A percentile compares a stretch with the other conserved stretches of the same genome.
Conservation (phyloP, 352 stramenopile genomes). For the Phytophthora tubulina region DNA sequence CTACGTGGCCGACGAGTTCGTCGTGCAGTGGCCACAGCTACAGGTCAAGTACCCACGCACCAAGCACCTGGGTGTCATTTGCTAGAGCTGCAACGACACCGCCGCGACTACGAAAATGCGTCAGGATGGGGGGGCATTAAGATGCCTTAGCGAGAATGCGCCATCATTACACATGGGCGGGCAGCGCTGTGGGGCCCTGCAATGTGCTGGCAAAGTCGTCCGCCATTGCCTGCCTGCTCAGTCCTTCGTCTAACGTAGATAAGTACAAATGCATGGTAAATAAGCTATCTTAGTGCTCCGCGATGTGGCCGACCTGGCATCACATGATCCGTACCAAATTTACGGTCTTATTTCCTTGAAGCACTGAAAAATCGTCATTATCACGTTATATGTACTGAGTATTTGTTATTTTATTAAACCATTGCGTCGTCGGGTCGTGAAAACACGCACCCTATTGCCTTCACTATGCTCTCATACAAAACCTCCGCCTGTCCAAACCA, state of each 20-base stretch:
- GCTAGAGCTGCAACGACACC: slow-evolving; percentile 48
- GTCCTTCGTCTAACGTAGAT: neutral
- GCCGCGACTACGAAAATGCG: slow-evolving; percentile 15
- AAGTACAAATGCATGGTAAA: neutral
- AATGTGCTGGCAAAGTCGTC: slow-evolving; percentile 3
- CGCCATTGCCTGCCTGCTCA: neutral
- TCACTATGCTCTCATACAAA: slow-evolving; percentile 11
- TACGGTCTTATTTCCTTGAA: neutral
- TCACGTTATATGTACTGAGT: slow-evolving; percentile 4
- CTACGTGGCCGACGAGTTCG: slow-evolving; percentile 93
- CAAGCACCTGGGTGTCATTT: slow-evolving; percentile 91
- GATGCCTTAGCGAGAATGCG: neutral
- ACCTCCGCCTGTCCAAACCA: slow-evolving; percentile 21
- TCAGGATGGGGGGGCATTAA: neutral
- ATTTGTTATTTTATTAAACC: slow-evolving; percentile 1
- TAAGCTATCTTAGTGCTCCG: too few relatives aligned
- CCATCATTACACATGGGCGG: slow-evolving; percentile 20
- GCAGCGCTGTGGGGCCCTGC: neutral
- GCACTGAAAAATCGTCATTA: neutral
- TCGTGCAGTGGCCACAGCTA: slow-evolving; percentile 95
- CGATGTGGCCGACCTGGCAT: too few relatives aligned
- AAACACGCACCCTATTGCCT: slow-evolving; percentile 8
- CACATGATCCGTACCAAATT: neutral
- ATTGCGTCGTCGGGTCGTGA: slow-evolving; percentile 12
- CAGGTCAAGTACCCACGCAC: slow-evolving; percentile 82